Base-by-base conservation (phyloP, 2,329 filamentous ascomycete species). In the Dichotomopilus funicola region DNA sequence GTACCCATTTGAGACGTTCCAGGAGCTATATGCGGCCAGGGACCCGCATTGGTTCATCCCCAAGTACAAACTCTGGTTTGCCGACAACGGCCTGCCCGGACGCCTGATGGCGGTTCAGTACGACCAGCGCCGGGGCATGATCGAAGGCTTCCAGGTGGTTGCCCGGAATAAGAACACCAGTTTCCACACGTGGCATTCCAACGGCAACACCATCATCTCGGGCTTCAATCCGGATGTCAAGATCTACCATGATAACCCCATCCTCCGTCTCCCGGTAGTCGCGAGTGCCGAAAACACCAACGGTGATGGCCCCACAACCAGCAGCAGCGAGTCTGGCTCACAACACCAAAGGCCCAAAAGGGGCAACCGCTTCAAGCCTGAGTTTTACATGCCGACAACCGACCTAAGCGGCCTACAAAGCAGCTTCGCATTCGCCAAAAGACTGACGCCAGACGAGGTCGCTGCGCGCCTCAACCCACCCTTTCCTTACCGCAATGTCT, bases 31-130 rank as follows among this genome's bases (percentile, higher is more conserved):
- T 68, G 73, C 79, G 43, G 78, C 84, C 19, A 88, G 94, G 67
- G 80, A 94, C 60, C 86, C 87, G 0, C 83, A 86, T 64, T 96
- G 91, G 91, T 96, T 95, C 65, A 75, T 96, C 1, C 78, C 88
- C 0, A 83, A 81, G 51, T 77, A 88, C 67, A 91, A 88, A 70
- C 75, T 96, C 60, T 96, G 91, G 91, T 92, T 96, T 66, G 81
- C 83, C 57, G 89, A 96, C 69, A 78, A 76, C 2, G 79, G 85
- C 35, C 78, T 89, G 48, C 85, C 80, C 1, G 91, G 91, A 0
- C 87, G 87, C 66, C 70, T 96, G 43, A 78, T 95, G 33, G 66
- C 96, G 41, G 78, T 80, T n/a, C 83, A 88, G 10, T 96, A 91
- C 65, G 84, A 96, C 66, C 80, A 83, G 46, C 73, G 80, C 4